Evolutionary conservation across 352 stramenopile genomes (phyloP).

Genomic region (Globisporangium barbulae): DNA sequence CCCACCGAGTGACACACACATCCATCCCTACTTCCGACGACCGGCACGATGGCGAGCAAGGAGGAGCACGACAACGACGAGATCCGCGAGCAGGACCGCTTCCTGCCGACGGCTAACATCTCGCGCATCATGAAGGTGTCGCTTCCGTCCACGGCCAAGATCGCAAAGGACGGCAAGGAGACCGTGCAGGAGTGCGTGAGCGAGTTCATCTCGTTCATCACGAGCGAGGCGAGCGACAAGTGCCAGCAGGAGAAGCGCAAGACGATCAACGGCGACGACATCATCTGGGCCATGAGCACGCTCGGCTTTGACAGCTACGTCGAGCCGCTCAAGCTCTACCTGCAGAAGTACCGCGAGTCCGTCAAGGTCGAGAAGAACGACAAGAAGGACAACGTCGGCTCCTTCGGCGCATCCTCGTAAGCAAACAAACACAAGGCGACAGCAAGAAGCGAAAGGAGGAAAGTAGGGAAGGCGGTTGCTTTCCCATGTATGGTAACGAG

Average conservation of each 20-base stretch:
- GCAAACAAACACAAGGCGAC: background rate
- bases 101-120: constrained; percentile 99
- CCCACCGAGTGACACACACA: too few relatives aligned
- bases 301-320: constrained; percentile 99
- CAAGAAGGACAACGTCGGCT: constrained; percentile 89
- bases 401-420: constrained; percentile 82
- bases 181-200: constrained; percentile 99
- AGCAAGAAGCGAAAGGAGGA: background rate
- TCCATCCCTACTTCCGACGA: background rate
- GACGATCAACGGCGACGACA: constrained; percentile 99
- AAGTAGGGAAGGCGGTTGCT: background rate
- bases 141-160: constrained; percentile 98
- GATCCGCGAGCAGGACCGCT: constrained; percentile 95
- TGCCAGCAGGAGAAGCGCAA: constrained; percentile 99
- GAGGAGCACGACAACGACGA: constrained; percentile 89
- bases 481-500: constrained; percentile 12
- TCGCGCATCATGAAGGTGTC: constrained; percentile 99
- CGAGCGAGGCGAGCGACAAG: constrained; percentile 97
- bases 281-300: constrained; percentile 99
- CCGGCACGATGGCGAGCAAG: constrained; percentile 58
- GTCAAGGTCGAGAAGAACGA: constrained; percentile 90
- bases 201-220: constrained; percentile 99
- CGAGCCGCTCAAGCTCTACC: constrained; percentile 98
- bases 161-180: constrained; percentile 99
- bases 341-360: constrained; percentile 97